Evolutionary conservation across 768 basidiomycete genomes (phyloP).

Genomic region (Paxillus ammoniavirescens): DNA sequence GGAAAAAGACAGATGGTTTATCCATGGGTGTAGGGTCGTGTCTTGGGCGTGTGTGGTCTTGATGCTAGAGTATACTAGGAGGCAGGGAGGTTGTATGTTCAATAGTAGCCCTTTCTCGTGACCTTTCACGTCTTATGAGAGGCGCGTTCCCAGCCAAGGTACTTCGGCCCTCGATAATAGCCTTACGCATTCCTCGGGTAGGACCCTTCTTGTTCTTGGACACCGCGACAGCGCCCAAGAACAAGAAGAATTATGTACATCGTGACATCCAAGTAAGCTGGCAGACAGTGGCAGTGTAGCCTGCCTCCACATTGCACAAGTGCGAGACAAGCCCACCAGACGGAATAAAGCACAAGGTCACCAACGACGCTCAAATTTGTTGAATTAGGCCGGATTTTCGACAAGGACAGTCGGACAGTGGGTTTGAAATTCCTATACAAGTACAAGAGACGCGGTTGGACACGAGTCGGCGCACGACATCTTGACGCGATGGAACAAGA

Average conservation of each 20-base stretch:
- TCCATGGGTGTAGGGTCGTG: too few species aligned
- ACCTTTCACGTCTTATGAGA: too few species aligned
- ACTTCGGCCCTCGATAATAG: too few species aligned
- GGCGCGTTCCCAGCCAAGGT: too few species aligned
- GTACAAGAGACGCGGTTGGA: background rate
- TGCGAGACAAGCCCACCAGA: background rate
- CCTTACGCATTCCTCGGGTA: background rate
- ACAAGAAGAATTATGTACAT: background rate
- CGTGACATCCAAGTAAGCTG: background rate
- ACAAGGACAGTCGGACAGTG: background rate
- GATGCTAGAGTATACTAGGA: too few species aligned
- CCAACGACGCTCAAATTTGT: background rate
- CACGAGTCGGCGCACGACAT: too few species aligned
- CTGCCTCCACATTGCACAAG: background rate
- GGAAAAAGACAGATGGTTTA: constrained; percentile 2
- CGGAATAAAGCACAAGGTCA: background rate
- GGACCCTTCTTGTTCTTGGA: too few species aligned
- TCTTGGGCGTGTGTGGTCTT: too few species aligned
- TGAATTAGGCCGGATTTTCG: background rate
- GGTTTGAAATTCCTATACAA: background rate
- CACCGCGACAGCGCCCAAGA: background rate
- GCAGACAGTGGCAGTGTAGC: too few species aligned
- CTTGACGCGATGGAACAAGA: background rate
- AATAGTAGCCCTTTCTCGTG: too few species aligned
- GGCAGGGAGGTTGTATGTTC: too few species aligned